phyloP scores from a whole-genome alignment of 768 basidiomycete species.

The Xanthoconium stramineum region DNA sequence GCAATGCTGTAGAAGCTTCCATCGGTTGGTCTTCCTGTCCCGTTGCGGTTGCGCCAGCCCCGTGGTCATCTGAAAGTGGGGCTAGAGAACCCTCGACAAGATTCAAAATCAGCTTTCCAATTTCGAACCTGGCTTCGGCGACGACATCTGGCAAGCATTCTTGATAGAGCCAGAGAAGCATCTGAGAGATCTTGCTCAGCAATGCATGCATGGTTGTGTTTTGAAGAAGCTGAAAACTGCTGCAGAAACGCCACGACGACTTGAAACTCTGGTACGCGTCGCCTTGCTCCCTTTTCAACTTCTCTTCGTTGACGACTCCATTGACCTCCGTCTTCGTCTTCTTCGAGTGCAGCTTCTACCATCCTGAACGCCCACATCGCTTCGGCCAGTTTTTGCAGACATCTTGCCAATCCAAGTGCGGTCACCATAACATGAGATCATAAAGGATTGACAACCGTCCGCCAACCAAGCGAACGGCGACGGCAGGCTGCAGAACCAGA shows the following conservation, averaged over 20 bases:
- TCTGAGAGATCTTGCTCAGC: slow-evolving; percentile 74
- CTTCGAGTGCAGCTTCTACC: slow-evolving; percentile 54
- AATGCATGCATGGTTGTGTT: slow-evolving; percentile 51
- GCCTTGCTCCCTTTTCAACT: slow-evolving; percentile 70
- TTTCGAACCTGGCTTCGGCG: slow-evolving; percentile 80
- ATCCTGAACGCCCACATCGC: slow-evolving; percentile 49
- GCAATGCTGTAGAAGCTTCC: slow-evolving; percentile 30
- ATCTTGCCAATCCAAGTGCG: too few species aligned
- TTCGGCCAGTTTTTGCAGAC: slow-evolving; percentile 63
- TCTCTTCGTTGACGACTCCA: slow-evolving; percentile 70
- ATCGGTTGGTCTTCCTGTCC: slow-evolving; percentile 13
- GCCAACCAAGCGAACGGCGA: too few species aligned
- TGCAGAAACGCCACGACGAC: slow-evolving; percentile 84
- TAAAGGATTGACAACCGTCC: too few species aligned
- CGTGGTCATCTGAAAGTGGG: slow-evolving; percentile 13
- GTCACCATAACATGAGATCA: too few species aligned
- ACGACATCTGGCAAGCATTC: slow-evolving; percentile 68
- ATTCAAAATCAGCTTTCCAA: slow-evolving; percentile 68
- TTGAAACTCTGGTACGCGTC: slow-evolving; percentile 81
- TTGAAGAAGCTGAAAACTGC: slow-evolving; percentile 32
- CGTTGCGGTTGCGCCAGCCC: neutral
- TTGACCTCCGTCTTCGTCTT: slow-evolving; percentile 59
- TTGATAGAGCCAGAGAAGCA: slow-evolving; percentile 86
- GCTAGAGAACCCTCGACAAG: slow-evolving; percentile 35
- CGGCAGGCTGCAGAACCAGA: too few species aligned